These are phyloP conservation scores for Fraxinus latifolia DNA, from an alignment of 305 asterid genomes.

Conservation along the genomic window DNA sequence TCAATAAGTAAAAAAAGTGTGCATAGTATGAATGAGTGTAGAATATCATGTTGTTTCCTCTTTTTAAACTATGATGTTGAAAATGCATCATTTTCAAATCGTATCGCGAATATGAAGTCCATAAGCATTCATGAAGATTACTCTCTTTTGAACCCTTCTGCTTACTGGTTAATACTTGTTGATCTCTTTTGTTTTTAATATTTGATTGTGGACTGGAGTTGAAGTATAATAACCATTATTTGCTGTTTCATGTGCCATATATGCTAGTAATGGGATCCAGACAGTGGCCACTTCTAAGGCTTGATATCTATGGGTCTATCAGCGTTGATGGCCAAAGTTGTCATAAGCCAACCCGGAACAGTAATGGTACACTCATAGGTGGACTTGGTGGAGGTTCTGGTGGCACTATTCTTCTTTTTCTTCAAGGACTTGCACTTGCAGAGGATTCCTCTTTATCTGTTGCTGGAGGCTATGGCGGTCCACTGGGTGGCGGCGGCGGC, in stretches of 20 bases:
- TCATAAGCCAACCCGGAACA: slow-evolving; percentile 44
- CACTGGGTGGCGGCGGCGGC: slow-evolving; percentile 92
- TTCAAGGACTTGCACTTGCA: slow-evolving; percentile 60
- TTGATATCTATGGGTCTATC: slow-evolving; percentile 70
- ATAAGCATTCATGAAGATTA: background rate
- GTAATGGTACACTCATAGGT: slow-evolving; percentile 56
- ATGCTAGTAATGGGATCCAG: slow-evolving; percentile 79
- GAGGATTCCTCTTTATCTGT: slow-evolving; percentile 72
- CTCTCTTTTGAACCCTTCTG: background rate
- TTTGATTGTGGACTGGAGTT: slow-evolving; percentile 13
- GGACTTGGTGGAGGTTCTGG: slow-evolving; percentile 98
- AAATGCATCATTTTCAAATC: background rate
- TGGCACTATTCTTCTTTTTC: slow-evolving; percentile 84
- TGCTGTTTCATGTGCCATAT: slow-evolving; percentile 24
- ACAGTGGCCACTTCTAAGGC: slow-evolving; percentile 79
- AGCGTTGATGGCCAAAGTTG: slow-evolving; percentile 83
- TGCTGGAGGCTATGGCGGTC: slow-evolving; percentile 83
- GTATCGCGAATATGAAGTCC: background rate
- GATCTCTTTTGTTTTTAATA: background rate
- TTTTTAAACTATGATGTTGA: background rate
- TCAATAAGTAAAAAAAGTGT: background rate
- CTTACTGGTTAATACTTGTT: background rate
- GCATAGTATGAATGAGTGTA: background rate
- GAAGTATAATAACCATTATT: slow-evolving; percentile 15
- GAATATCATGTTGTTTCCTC: background rate